Percentiles rank a stretch among this genome's conserved stretches.
Conservation (phyloP, 176 grass and related monocot genomes). For the Stipa capillata region DNA sequence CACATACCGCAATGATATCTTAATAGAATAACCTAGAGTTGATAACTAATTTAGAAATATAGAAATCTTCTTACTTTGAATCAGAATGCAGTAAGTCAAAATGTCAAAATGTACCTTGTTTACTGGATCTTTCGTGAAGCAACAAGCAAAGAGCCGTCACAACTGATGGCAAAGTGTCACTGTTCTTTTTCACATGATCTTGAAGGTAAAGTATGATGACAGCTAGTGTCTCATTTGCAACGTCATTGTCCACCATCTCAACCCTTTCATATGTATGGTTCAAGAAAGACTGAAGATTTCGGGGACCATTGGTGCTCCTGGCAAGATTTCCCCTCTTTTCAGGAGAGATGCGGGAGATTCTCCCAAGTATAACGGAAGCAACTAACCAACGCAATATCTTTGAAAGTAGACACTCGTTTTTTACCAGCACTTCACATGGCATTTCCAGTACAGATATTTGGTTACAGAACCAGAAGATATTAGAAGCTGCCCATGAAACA, state of each 20-base stretch:
- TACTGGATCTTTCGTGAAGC: conserved; percentile 31
- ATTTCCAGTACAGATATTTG: conserved; percentile 17
- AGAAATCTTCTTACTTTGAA: neutral
- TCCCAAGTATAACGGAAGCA: conserved; percentile 84
- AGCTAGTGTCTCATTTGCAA: conserved; percentile 49
- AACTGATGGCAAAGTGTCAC: conserved; percentile 44
- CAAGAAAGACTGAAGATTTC: conserved; percentile 48
- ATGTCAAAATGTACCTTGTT: conserved; percentile 26
- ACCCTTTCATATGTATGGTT: conserved; percentile 24
- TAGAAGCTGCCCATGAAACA: conserved; percentile 48
- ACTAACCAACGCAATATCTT: conserved; percentile 73
- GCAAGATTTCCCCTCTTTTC: conserved; percentile 36
- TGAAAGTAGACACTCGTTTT: conserved; percentile 40
- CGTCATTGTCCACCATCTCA: conserved; percentile 13
- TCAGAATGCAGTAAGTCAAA: neutral
- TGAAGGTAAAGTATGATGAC: conserved; percentile 70
- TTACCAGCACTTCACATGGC: conserved; percentile 24
- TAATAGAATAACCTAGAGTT: neutral
- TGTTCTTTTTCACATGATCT: conserved; percentile 41
- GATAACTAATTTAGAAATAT: neutral
- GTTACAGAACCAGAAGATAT: conserved; percentile 31
- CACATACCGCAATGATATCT: neutral
- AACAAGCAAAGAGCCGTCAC: conserved; percentile 59
- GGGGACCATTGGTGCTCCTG: conserved; percentile 13
- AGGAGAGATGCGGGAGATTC: conserved; percentile 38